Evolutionary conservation across 306 rosid species (phyloP), one percentile per base, ranked within the genome.

Genomic region (Dryas octopetala): DNA sequence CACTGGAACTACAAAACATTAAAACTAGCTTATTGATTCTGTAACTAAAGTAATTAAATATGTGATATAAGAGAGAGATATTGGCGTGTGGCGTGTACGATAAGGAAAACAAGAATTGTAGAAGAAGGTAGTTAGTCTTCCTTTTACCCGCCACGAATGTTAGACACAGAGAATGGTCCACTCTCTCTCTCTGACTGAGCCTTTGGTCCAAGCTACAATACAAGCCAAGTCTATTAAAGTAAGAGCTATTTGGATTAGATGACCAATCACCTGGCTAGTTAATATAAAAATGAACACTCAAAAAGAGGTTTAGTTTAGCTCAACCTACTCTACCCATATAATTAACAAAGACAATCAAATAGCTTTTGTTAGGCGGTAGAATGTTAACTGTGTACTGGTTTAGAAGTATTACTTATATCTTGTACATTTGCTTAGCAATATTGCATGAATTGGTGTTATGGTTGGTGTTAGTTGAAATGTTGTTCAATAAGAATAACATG

Each of bases 61-160:
- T 28, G 2, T 1, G 32, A 28, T 28, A 28, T 28, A 28, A 28
- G 32, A 28, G 32, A 28, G 32, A 28, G 32, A 28, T 28, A 28
- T 8, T 17, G 15, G 13, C 32, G 47, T 53, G 67, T 68, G 60
- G 45, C 77, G 76, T 68, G 40, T 52, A 40, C 54, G 64, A 53
- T 26, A 67, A 54, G 67, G 13, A 51, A 43, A 68, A n/a, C 70
- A 44, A 65, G 57, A 59, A 64, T 48, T 41, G 47, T 38, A 54
- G 82, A 70, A 78, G 75, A 64, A 78, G 62, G 77, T 74, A 40
- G 78, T 74, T 70, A 28, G 73, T 78, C 76, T 60, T 82, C 68
- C 74, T 16, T 7, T 73, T 47, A 60, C 58, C 86, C 61, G 81
- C 81, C 77, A 75, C 66, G 41, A 23, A 73, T 73, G 4, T 17